Percentiles rank a stretch among this genome's conserved stretches.
phyloP scores from a whole-genome alignment of 2,329 filamentous ascomycete genomes.

The Cadophora luteo-olivacea region DNA sequence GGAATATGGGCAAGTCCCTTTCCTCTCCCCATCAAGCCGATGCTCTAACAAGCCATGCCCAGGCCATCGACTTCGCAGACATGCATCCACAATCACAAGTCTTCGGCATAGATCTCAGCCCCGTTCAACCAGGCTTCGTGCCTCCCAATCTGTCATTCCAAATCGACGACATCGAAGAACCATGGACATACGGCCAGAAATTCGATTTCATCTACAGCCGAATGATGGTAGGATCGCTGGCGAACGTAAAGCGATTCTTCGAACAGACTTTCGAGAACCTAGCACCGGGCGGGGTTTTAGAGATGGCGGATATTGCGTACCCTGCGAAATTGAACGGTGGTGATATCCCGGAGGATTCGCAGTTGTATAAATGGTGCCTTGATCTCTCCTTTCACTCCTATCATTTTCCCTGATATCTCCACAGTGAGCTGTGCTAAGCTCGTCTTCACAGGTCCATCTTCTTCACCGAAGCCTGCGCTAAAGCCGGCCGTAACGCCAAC shows the following conservation, averaged over 20 bases:
- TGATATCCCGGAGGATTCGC: constrained; percentile 39
- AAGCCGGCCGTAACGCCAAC: constrained; percentile 9
- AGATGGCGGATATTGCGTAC: constrained; percentile 48
- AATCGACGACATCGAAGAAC: constrained; percentile 63
- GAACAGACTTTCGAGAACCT: constrained; percentile 22
- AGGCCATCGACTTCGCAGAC: constrained; percentile 24
- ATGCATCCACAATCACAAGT: constrained; percentile 37
- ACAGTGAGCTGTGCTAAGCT: too few species aligned
- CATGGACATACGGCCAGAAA: constrained; percentile 59
- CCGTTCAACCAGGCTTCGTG: constrained; percentile 52
- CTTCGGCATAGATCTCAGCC: constrained; percentile 48
- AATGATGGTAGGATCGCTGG: constrained; percentile 32
- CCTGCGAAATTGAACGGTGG: constrained; percentile 48
- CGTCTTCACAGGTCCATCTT: constrained; percentile 2
- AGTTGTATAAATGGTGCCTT: constrained; percentile 26
- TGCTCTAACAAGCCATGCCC: too few species aligned
- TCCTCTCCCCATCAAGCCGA: not conserved
- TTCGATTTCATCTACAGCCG: constrained; percentile 66
- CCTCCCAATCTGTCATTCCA: constrained; percentile 61
- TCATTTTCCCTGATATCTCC: not conserved
- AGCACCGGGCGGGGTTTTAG: constrained; percentile 28
- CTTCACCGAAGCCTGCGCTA: constrained; percentile 8
- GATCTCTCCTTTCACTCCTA: not conserved
- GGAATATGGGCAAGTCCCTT: constrained; percentile 23
- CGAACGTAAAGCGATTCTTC: constrained; percentile 23